Evolutionary conservation across 495 filamentous ascomycete genomes (phyloP).

Genomic region (Saxophila tyrrhenica): DNA sequence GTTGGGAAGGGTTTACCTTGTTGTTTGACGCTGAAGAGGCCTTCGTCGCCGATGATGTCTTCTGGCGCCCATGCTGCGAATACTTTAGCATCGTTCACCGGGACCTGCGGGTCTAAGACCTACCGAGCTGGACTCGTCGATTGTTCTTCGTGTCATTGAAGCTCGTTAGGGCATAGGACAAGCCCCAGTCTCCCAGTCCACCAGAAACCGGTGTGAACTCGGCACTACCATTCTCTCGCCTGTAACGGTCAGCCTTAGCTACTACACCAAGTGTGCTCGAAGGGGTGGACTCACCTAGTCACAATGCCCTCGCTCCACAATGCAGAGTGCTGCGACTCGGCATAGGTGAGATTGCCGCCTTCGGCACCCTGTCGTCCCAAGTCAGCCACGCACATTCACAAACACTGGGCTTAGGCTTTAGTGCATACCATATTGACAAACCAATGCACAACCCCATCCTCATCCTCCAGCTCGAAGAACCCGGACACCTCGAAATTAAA

Average conservation of each 20-base stretch:
- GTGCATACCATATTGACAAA: conserved; percentile 35
- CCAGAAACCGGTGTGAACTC: conserved; percentile 29
- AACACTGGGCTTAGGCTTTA: background rate
- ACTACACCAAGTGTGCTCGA: background rate
- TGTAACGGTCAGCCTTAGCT: background rate
- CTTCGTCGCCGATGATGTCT: conserved; percentile 24
- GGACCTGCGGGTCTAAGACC: background rate
- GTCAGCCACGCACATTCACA: background rate
- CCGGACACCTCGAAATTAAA: conserved; percentile 50
- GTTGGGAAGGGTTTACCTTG: conserved; percentile 13
- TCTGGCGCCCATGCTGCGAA: conserved; percentile 31
- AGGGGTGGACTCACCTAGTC: conserved; percentile 4
- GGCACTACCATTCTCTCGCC: conserved; percentile 28
- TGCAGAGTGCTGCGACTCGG: conserved; percentile 27
- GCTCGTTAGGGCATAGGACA: conserved; percentile 32
- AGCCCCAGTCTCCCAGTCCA: conserved; percentile 33
- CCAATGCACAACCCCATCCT: conserved; percentile 32
- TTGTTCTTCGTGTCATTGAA: conserved; percentile 36
- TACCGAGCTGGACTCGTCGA: conserved; percentile 30
- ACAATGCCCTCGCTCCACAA: conserved; percentile 35
- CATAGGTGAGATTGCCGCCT: conserved; percentile 32
- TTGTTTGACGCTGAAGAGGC: conserved; percentile 26
- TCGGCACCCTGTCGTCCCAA: conserved; percentile 16
- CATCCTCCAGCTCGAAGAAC: conserved; percentile 35
- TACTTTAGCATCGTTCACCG: background rate